phyloP scores from a whole-genome alignment of 108 stramenopile species.

The Nannochloropsis salina region DNA sequence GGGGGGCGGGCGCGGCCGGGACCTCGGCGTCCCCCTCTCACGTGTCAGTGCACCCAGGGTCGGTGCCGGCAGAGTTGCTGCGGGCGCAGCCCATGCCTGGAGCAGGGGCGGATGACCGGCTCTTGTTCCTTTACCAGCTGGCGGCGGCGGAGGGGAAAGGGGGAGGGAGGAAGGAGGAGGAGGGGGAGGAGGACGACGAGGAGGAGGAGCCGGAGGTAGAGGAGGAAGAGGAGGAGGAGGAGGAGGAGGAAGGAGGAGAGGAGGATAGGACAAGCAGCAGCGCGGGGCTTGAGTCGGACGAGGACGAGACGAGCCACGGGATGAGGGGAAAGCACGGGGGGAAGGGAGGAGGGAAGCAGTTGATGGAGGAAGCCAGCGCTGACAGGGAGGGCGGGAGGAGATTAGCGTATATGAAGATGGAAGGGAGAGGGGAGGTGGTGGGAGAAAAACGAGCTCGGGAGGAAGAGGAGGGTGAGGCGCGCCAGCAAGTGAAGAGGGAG shows the following conservation, averaged over 20 bases:
- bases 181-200: not conserved
- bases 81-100: constrained; percentile 4
- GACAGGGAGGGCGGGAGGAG: not conserved
- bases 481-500: not conserved
- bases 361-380: not conserved
- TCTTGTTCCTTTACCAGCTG: not conserved
- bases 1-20: not conserved
- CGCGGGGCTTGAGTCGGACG: not conserved
- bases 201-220: not conserved
- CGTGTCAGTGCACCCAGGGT: too few relatives aligned
- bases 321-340: not conserved
- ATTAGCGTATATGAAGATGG: not conserved
- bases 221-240: not conserved
- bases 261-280: not conserved
- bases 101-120: not conserved
- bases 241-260: not conserved
- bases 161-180: not conserved
- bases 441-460: not conserved
- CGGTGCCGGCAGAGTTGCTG: not conserved
- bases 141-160: not conserved
- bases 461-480: not conserved
- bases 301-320: not conserved
- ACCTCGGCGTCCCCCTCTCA: not conserved
- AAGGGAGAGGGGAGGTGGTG: not conserved
- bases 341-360: not conserved